Evolutionary conservation across 192 early-diverging fungal genomes (phyloP), one percentile per base, ranked within the genome.

Genomic region (Oehlia diaphana): DNA sequence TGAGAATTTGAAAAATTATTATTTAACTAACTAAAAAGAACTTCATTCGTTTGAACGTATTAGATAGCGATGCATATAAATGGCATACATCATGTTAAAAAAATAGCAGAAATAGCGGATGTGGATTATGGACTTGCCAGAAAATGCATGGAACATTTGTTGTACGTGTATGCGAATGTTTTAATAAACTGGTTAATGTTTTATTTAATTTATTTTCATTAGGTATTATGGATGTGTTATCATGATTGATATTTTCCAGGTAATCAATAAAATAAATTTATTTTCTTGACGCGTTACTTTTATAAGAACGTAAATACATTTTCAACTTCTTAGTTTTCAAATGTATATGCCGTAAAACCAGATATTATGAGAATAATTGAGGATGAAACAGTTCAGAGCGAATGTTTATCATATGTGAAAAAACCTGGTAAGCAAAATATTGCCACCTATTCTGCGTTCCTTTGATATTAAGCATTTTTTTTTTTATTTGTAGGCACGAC

Each of bases 211-310:
- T 69, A 21, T 47, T 68, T 50, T 42, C 5, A 62, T 39, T 77
- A 94, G 93, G 47, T 94, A 94, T 83, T 98, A 95, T 82, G 96
- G 96, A 9, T 97, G 95, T 78, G 93, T 98, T 35, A 91, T 90
- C 44, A 81, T 98, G 84, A 91, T 94, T 6, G 96, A 98, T 77
- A 92, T 99, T 26, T 98, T 98, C 83, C 95, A 98, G 90, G 77
- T 79, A 35, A 66, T 4, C 21, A 10, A 58, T 26, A 26, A 10
- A 2, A 28, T 50, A 6, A 58, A 61, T 58, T 62, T 7, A 23
- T 73, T 31, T 50, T 31, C 28, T 9, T 73, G 7, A 39, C 14
- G 3, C 28, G 7, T 53, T 62, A 23, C 9, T 33, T 74, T 74
- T 19, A 37, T 74, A 33, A 28, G 16, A 28, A 33, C 4, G 1